Evolutionary conservation across 768 basidiomycete species (phyloP), one percentile per base, ranked within the genome.

Genomic region (Paxillus involutus): DNA sequence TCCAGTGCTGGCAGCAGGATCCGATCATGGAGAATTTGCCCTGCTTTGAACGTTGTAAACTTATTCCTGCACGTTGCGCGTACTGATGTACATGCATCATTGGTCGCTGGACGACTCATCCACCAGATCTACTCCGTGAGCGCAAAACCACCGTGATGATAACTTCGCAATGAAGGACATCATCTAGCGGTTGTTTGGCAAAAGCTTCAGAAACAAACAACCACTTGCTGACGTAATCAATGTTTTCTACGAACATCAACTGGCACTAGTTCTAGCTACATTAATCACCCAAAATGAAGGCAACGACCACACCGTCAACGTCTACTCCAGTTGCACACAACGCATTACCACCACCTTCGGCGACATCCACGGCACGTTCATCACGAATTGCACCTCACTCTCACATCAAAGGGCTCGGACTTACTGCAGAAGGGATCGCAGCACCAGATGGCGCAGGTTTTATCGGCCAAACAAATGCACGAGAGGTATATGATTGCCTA

Each of bases 321-420:
- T 75, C 81, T 30, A 71, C 79, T 33, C 82, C 84, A 36, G 78
- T 80, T n/a, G 80, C 84, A 6, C 88, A 89, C 70, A 91, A 86
- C 53, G 86, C 89, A 1, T 77, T 88, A 3, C 81, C 88, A 0
- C 87, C 87, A 0, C 88, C 88, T 0, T 78, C 87, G 4, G 76
- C 80, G 2, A 70, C 82, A 0, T 79, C 84, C 12, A 80, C 84
- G 1, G 78, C 79, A 12, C 80, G 88, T 21, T 84, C 89, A 0
- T 89, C 89, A 30, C 83, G 90, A 36, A 91, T 94, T 43, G 90
- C 91, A 1, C 86, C 93, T 3, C 95, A 98, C 67, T 97, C 94
- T 5, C 95, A 98, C 70, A 98, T 98, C 70, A 96, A 94, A 75
- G 95, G 94, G 7, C 86, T 98, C 29, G 97, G 97, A 3, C 77